Base-by-base conservation (phyloP, 2,329 filamentous ascomycete genomes). In the Pestalotiopsis sp. region DNA sequence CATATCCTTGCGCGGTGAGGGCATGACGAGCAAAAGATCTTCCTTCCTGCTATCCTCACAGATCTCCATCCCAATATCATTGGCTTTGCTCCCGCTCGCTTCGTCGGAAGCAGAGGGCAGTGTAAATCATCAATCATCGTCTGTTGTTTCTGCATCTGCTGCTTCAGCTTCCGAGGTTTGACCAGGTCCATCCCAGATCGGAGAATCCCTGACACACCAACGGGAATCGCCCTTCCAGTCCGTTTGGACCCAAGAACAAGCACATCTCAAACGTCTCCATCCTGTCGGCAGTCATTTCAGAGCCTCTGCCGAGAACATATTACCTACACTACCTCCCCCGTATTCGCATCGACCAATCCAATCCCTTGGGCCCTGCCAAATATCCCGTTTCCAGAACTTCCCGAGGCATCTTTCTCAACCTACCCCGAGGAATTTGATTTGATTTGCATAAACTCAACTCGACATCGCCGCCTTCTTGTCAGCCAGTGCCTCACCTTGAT, bases 181-280 rank as follows among this genome's bases (percentile, higher is more conserved):
- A 66, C 64, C 36, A 66, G 64, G 64, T 59, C 52, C 14, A 66
- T 60, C 64, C 64, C 36, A 60, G 64, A 59, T 66, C 36, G 64
- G 58, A 39, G 49, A 25, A 66, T 66, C 52, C 64, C 64, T 59
- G 64, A 61, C 64, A 49, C 38, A 20, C 56, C 64, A 17, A 20
- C 56, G 45, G 64, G 20, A 64, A 27, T 64, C 61, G 39, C 41
- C 20, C n/a, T 31, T 45, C 38, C 36, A 6, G 20, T 20, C 31
- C 59, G 59, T 62, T 62, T 36, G 9, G 27, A n/a, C 23, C 23
- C 64, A 56, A n/a, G 25, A 45, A 27, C 52, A 41, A 60, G 41
- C 64, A 49, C 36, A 59, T 66, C 64, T 66, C 52, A 66, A 66
- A 66, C 64, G 60, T 11, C 23, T 14, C 12, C 31, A 36, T 58